These are phyloP conservation scores for Paraphoma sp. DNA, from an alignment of 2,329 filamentous ascomycete genomes.

Conservation along the genomic window DNA sequence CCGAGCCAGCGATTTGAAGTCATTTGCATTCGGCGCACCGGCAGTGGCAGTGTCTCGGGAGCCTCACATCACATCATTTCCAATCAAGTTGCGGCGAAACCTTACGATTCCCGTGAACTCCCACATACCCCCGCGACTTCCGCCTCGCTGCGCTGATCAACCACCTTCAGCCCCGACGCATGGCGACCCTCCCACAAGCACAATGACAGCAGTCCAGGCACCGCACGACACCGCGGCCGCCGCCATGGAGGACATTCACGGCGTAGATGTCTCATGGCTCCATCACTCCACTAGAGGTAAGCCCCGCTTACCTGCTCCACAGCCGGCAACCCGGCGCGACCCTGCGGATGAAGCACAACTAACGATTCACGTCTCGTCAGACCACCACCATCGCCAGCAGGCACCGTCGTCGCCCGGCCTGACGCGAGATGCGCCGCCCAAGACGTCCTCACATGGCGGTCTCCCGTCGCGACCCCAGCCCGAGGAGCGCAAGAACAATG, in stretches of 20 bases:
- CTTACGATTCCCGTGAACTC: conserved; percentile 14
- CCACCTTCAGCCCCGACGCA: conserved; percentile 21
- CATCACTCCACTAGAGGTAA: conserved; percentile 83
- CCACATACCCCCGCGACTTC: conserved; percentile 36
- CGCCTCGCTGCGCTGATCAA: conserved; percentile 17
- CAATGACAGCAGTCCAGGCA: conserved; percentile 30
- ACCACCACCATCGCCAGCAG: conserved; percentile 46
- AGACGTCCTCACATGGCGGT: conserved; percentile 44
- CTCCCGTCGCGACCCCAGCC: conserved; percentile 25
- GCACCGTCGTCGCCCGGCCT: conserved; percentile 46
- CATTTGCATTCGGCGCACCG: conserved; percentile 3
- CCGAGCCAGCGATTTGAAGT: not conserved
- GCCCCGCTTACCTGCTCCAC: conserved; percentile 44
- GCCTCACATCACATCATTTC: conserved; percentile 19
- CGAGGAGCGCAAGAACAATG: conserved; percentile 15
- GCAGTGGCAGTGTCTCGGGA: conserved; percentile 9
- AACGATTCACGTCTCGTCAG: conserved; percentile 23
- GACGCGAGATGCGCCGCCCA: conserved; percentile 40
- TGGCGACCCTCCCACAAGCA: conserved; percentile 31
- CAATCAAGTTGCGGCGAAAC: conserved; percentile 31
- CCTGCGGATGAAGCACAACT: conserved; percentile 22
- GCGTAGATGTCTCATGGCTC: conserved; percentile 90
- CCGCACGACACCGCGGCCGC: conserved; percentile 26
- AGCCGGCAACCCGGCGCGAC: conserved; percentile 21
- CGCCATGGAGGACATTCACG: conserved; percentile 79